Conservation (phyloP, 2,329 filamentous ascomycete genomes). For the Xylariales sp. region DNA sequence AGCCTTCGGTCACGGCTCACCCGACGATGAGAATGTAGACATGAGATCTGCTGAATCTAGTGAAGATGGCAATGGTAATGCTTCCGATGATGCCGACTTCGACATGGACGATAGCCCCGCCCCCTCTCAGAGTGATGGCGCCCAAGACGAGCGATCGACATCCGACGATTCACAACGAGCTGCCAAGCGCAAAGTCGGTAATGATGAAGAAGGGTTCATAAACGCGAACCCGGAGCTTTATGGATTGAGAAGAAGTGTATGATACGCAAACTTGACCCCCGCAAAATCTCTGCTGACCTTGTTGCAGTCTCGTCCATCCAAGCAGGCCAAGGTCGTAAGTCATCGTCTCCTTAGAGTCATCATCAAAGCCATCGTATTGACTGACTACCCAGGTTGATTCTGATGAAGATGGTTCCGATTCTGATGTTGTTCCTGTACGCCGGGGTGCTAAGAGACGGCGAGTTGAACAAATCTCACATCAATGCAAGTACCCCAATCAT, state of each 20-base stretch:
- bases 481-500: conserved; percentile 44
- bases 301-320: conserved; percentile 49
- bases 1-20: conserved; percentile 27
- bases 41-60: conserved; percentile 34
- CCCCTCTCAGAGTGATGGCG: conserved; percentile 40
- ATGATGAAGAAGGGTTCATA: conserved; percentile 78
- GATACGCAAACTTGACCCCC: conserved; percentile 28
- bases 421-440: conserved; percentile 57
- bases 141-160: conserved; percentile 54
- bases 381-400: conserved; percentile 27
- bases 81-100: conserved; percentile 69
- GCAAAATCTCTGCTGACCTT: conserved; percentile 27
- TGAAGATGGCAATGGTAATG: conserved; percentile 48
- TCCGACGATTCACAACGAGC: conserved; percentile 67
- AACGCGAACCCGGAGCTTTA: conserved; percentile 91
- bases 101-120: conserved; percentile 62
- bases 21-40: conserved; percentile 31
- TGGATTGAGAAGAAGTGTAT: conserved; percentile 86
- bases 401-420: conserved; percentile 65
- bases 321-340: conserved; percentile 54
- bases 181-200: conserved; percentile 66
- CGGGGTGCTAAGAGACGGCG: conserved; percentile 67
- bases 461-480: conserved; percentile 54
- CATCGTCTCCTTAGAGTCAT: neutral
- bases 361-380: conserved; percentile 9